These are phyloP conservation scores for Phaeophleospora eucalypticola DNA, from an alignment of 2,329 filamentous ascomycete species.

Conservation along the genomic window DNA sequence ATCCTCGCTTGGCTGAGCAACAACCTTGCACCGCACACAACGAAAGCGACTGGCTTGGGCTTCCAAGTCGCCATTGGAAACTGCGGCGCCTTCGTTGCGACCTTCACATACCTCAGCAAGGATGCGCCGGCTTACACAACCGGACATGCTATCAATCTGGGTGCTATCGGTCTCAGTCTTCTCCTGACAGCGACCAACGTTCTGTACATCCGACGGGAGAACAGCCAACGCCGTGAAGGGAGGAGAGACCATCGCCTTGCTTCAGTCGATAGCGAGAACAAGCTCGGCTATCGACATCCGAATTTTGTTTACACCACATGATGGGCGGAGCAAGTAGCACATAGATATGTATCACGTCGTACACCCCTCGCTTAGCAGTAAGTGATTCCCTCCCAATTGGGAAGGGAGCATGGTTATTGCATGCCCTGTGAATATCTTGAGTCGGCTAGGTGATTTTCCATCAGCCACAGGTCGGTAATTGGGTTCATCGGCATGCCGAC, in stretches of 20 bases:
- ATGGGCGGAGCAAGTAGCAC: too few species aligned
- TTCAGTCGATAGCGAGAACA: conserved; percentile 24
- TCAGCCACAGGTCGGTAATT: neutral
- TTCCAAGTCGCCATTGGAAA: conserved; percentile 42
- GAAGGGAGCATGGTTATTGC: neutral
- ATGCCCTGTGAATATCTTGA: neutral
- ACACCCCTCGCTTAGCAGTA: neutral
- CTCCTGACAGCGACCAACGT: conserved; percentile 34
- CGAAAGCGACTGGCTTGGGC: conserved; percentile 41
- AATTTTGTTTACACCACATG: conserved; percentile 36
- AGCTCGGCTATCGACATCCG: conserved; percentile 41
- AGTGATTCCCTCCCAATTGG: neutral
- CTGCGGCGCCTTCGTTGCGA: conserved; percentile 43
- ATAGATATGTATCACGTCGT: neutral
- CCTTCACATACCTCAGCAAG: conserved; percentile 43
- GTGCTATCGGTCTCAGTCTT: conserved; percentile 36
- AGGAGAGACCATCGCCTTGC: conserved; percentile 37
- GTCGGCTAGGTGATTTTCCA: neutral
- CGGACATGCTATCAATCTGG: conserved; percentile 42
- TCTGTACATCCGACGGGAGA: conserved; percentile 41
- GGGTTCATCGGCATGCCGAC: neutral
- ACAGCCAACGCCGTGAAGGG: conserved; percentile 37
- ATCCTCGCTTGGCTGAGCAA: conserved; percentile 41
- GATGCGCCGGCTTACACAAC: conserved; percentile 40
- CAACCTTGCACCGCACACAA: conserved; percentile 43